A percentile compares a stretch with the other conserved stretches of the same genome.
phyloP scores from a whole-genome alignment of 2,329 filamentous ascomycete species.

The Cadophora sp. region DNA sequence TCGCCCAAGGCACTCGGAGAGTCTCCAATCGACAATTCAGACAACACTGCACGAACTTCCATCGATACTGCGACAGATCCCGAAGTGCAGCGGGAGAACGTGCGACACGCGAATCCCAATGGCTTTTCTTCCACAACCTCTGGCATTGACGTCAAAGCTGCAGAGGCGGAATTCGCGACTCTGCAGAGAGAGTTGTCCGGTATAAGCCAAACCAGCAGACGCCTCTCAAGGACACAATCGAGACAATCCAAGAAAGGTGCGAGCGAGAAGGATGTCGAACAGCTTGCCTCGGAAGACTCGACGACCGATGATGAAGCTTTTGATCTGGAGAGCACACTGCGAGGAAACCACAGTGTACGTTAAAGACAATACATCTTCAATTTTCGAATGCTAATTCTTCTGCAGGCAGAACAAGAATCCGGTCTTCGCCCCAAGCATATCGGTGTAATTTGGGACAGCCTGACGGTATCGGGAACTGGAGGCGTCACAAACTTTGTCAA shows the following conservation, averaged over 20 bases:
- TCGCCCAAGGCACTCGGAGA: constrained; percentile 29
- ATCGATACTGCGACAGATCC: constrained; percentile 48
- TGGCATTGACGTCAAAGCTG: constrained; percentile 66
- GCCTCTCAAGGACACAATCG: constrained; percentile 56
- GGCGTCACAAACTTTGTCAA: constrained; percentile 72
- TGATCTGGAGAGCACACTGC: constrained; percentile 76
- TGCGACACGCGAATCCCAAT: constrained; percentile 52
- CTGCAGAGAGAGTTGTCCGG: constrained; percentile 67
- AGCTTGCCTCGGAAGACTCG: constrained; percentile 49
- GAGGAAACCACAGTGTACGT: constrained; percentile 65
- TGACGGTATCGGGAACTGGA: constrained; percentile 79
- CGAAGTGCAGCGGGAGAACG: constrained; percentile 47
- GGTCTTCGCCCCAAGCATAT: constrained; percentile 84
- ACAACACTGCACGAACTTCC: constrained; percentile 31
- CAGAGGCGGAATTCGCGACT: constrained; percentile 74
- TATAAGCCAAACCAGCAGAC: constrained; percentile 60
- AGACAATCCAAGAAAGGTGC: constrained; percentile 38
- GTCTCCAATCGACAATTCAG: constrained; percentile 21
- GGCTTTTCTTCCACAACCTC: constrained; percentile 49
- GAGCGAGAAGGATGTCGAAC: constrained; percentile 63
- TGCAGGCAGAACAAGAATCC: constrained; percentile 69
- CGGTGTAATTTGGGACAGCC: constrained; percentile 78
- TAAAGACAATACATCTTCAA: background rate
- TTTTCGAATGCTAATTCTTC: background rate
- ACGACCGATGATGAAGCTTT: constrained; percentile 64